A percentile compares a stretch with the other conserved stretches of the same genome.
Conservation (phyloP, 2,329 filamentous ascomycete genomes). For the Aspergillus sergii region DNA sequence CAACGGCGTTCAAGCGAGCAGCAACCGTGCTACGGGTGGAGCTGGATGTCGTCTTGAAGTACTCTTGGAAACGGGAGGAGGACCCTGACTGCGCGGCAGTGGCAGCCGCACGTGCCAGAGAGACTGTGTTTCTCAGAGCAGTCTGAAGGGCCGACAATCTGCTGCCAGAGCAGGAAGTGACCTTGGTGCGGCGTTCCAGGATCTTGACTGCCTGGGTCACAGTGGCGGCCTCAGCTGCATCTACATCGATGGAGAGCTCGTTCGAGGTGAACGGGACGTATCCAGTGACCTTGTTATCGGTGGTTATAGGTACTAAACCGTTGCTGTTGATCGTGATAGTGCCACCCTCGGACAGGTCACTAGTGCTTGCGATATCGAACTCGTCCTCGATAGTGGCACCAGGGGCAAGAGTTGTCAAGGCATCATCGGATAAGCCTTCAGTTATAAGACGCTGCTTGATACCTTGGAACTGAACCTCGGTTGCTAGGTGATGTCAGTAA, state of each 20-base stretch:
- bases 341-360: slow-evolving; percentile 52
- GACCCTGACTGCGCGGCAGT: slow-evolving; percentile 55
- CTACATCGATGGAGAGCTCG: slow-evolving; percentile 58
- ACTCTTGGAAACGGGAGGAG: slow-evolving; percentile 43
- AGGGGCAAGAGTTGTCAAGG: slow-evolving; percentile 32
- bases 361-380: slow-evolving; percentile 39
- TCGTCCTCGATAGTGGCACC: slow-evolving; percentile 35
- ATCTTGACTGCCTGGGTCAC: slow-evolving; percentile 50
- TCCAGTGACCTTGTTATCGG: slow-evolving; percentile 55
- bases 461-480: slow-evolving; percentile 35
- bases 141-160: slow-evolving; percentile 49
- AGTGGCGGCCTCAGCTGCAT: slow-evolving; percentile 58
- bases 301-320: slow-evolving; percentile 61
- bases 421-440: slow-evolving; percentile 29
- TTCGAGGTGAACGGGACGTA: slow-evolving; percentile 63
- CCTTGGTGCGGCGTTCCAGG: slow-evolving; percentile 50
- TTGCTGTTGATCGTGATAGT: slow-evolving; percentile 58
- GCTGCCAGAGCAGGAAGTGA: slow-evolving; percentile 58
- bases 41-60: slow-evolving; percentile 63
- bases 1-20: slow-evolving; percentile 55
- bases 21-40: slow-evolving; percentile 54
- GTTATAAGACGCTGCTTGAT: slow-evolving; percentile 32
- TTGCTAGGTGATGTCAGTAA: slow-evolving; percentile 24
- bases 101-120: slow-evolving; percentile 50
- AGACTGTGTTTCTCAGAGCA: slow-evolving; percentile 57